These are phyloP conservation scores for Penicillium sumatraense DNA, from an alignment of 2,329 filamentous ascomycete species.

Conservation along the genomic window DNA sequence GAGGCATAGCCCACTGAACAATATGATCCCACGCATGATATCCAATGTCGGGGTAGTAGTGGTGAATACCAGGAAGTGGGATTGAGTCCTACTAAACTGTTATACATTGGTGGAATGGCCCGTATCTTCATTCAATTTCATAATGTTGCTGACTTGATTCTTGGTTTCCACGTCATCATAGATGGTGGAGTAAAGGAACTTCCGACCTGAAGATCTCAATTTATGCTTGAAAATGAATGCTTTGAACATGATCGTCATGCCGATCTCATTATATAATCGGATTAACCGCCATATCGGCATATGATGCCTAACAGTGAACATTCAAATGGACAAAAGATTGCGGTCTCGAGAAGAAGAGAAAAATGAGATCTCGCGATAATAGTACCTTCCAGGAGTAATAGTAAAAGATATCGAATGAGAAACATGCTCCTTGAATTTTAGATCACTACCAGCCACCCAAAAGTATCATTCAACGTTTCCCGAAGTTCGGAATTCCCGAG, in stretches of 20 bases:
- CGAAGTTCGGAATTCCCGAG: neutral
- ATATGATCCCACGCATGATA: neutral
- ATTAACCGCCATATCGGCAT: neutral
- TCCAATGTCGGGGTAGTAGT: neutral
- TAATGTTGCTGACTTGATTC: neutral
- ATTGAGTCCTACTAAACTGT: neutral
- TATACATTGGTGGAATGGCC: neutral
- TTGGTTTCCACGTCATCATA: neutral
- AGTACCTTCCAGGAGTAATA: too few species aligned
- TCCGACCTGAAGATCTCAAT: slow-evolving; percentile 1
- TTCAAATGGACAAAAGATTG: too few species aligned
- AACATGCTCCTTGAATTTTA: too few species aligned
- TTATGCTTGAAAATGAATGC: neutral
- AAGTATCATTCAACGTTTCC: neutral
- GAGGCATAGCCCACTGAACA: neutral
- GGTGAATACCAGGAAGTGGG: neutral
- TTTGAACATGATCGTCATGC: neutral
- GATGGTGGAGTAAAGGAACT: neutral
- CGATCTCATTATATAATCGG: neutral
- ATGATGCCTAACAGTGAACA: too few species aligned
- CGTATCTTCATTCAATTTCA: neutral
- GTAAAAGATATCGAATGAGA: too few species aligned
- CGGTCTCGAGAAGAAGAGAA: too few species aligned
- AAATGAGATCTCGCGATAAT: too few species aligned
- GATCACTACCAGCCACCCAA: too few species aligned